These are phyloP conservation scores for Quercus cerris DNA, from an alignment of 306 rosid genomes.

Conservation along the genomic window DNA sequence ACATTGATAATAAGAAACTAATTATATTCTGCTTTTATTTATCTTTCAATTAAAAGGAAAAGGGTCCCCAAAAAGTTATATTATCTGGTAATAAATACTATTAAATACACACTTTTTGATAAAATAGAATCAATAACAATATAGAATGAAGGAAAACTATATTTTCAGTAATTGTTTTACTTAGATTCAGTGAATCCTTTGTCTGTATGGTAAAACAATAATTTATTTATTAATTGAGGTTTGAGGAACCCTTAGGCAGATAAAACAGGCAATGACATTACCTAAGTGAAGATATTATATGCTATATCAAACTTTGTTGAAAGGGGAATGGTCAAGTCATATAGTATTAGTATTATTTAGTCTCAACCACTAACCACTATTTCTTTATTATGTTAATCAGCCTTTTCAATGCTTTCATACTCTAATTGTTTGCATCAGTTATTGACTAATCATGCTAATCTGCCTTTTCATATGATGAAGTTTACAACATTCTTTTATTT, in stretches of 20 bases:
- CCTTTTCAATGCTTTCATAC: not conserved
- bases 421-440: not conserved
- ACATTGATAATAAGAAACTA: slow-evolving; percentile 10
- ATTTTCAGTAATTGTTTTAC: not conserved
- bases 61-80: not conserved
- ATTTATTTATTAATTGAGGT: too few species aligned
- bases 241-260: too few species aligned
- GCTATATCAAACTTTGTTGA: not conserved
- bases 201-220: too few species aligned
- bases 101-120: not conserved
- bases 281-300: not conserved
- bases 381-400: not conserved
- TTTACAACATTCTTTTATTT: not conserved
- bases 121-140: not conserved
- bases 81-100: not conserved
- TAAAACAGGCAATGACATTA: too few species aligned
- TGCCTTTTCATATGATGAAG: not conserved
- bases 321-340: not conserved
- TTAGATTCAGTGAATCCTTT: too few species aligned
- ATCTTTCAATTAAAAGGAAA: not conserved
- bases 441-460: not conserved
- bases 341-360: not conserved
- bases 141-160: not conserved
- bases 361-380: not conserved
- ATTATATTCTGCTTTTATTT: not conserved